Evolutionary conservation across 225 moss, liverwort and hornwort species (phyloP).

Genomic region (Asterella californica): DNA sequence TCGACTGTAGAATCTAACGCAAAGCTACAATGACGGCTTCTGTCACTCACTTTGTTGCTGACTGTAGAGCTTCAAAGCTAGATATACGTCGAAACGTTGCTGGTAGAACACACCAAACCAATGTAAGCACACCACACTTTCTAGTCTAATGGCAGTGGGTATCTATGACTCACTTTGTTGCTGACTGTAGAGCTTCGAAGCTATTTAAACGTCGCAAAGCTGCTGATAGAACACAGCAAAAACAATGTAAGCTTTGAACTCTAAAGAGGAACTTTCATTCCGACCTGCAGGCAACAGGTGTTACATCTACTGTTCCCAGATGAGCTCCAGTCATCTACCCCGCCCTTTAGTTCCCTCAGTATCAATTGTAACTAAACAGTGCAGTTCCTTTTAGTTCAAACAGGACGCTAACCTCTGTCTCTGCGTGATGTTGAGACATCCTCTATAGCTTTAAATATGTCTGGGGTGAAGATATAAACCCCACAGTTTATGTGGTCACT

Average conservation of each 20-base stretch:
- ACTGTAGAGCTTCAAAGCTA: slow-evolving; percentile 91
- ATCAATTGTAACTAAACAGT: neutral
- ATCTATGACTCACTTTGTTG: slow-evolving; percentile 44
- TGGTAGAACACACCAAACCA: slow-evolving; percentile 51
- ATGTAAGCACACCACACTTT: slow-evolving; percentile 34
- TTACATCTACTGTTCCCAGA: slow-evolving; percentile 3
- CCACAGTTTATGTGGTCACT: slow-evolving; percentile 98
- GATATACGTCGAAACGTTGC: slow-evolving; percentile 78
- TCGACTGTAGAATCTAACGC: neutral
- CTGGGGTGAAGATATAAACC: slow-evolving; percentile 94
- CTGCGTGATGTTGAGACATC: slow-evolving; percentile 65
- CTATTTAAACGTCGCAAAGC: slow-evolving; percentile 31
- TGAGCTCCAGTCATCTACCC: slow-evolving; percentile 3
- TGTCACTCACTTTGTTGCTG: slow-evolving; percentile 60
- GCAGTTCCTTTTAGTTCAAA: neutral
- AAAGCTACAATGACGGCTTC: slow-evolving; percentile 18
- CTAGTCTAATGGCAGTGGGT: slow-evolving; percentile 27
- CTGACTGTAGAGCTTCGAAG: slow-evolving; percentile 44
- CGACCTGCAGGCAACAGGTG: slow-evolving; percentile 14
- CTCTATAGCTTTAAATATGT: slow-evolving; percentile 75
- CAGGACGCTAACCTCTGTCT: slow-evolving; percentile 65
- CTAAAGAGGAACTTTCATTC: slow-evolving; percentile 2
- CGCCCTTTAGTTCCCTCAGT: neutral
- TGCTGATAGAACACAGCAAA: slow-evolving; percentile 28
- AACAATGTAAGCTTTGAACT: slow-evolving; percentile 29